Percentiles rank a stretch among this genome's conserved stretches.
These are phyloP conservation scores for Quercus robur DNA, from an alignment of 306 rosid species.

Conservation along the genomic window DNA sequence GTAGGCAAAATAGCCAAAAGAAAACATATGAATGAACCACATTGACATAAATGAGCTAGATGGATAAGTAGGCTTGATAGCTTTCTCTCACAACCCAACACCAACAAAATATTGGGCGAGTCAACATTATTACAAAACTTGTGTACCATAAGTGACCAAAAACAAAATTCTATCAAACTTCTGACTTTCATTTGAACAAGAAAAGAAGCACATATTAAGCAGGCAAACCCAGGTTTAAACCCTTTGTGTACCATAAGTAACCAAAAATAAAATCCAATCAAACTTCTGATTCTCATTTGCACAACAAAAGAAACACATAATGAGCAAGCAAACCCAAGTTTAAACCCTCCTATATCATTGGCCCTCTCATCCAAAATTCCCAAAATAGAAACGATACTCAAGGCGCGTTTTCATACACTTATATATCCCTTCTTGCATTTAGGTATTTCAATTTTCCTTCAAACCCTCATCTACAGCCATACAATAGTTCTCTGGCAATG, in stretches of 20 bases:
- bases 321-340: conserved; percentile 34
- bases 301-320: neutral
- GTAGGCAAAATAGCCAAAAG: too few relatives aligned
- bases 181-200: too few relatives aligned
- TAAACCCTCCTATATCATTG: conserved; percentile 9
- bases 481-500: conserved; percentile 49
- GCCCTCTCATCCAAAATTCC: neutral
- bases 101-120: too few relatives aligned
- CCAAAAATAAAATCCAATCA: neutral
- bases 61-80: neutral
- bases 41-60: neutral
- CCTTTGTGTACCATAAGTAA: neutral
- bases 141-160: too few relatives aligned
- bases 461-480: conserved; percentile 9
- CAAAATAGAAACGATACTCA: neutral
- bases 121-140: too few relatives aligned
- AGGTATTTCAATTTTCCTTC: conserved; percentile 8
- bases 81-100: too few relatives aligned
- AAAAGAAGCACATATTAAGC: neutral
- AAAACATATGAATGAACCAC: too few relatives aligned
- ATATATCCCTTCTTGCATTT: neutral
- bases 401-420: too few relatives aligned
- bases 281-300: neutral
- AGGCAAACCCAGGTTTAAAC: conserved; percentile 41
- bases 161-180: too few relatives aligned